Percentiles rank a stretch among this genome's conserved stretches.
These are phyloP conservation scores for Penicillium verhagenii DNA, from an alignment of 495 filamentous ascomycete species.

Conservation along the genomic window DNA sequence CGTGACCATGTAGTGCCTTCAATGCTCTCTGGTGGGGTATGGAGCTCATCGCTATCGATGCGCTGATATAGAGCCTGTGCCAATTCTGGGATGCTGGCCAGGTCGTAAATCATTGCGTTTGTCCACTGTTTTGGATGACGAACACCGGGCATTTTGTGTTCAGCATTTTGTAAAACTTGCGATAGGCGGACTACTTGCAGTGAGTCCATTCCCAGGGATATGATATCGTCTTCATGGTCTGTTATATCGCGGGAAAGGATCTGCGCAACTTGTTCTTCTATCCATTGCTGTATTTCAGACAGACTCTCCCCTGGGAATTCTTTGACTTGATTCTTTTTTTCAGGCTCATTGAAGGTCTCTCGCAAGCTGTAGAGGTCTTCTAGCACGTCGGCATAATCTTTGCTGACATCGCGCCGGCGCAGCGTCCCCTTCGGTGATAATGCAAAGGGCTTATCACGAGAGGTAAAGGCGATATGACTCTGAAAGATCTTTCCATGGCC, in stretches of 20 bases:
- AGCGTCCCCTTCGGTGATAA: constrained; percentile 2
- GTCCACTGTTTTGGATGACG: background rate
- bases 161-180: background rate
- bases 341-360: no score
- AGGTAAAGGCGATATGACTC: background rate
- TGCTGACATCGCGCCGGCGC: background rate
- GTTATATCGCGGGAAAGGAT: background rate
- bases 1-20: background rate
- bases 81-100: background rate
- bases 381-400: background rate
- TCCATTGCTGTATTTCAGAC: background rate
- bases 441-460: background rate
- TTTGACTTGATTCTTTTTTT: background rate
- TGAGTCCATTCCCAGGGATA: background rate
- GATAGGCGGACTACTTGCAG: background rate
- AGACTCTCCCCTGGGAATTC: background rate
- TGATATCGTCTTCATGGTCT: background rate
- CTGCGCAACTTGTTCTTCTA: background rate
- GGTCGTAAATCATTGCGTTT: background rate
- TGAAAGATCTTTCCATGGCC: background rate
- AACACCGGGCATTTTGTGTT: background rate
- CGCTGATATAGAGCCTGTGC: background rate
- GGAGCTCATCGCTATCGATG: background rate
- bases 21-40: background rate
- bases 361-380: background rate